A percentile compares a stretch with the other conserved stretches of the same genome.
phyloP scores from a whole-genome alignment of 2,329 filamentous ascomycete species.

The Epichloe scottii region DNA sequence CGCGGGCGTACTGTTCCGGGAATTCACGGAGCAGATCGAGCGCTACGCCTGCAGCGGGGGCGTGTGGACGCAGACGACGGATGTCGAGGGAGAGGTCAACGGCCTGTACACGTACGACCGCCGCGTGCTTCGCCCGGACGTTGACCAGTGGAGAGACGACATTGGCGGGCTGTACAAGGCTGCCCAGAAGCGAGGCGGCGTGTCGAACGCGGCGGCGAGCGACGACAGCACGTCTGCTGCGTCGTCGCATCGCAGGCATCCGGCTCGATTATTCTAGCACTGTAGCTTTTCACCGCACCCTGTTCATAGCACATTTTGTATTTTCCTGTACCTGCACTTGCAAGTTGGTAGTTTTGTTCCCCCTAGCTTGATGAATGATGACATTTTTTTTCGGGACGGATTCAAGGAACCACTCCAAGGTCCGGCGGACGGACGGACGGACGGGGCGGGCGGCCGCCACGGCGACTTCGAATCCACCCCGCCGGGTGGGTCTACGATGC shows the following conservation, averaged over 20 bases:
- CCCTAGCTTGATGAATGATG: no score
- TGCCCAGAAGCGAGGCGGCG: slow-evolving; percentile 20
- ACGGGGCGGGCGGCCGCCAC: no score
- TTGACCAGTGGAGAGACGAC: slow-evolving; percentile 45
- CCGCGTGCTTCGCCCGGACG: slow-evolving; percentile 42
- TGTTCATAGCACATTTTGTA: no score
- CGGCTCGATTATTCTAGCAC: no score
- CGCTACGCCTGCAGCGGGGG: slow-evolving; percentile 52
- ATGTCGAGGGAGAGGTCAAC: slow-evolving; percentile 65
- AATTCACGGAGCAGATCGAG: slow-evolving; percentile 49
- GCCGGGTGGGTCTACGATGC: no score
- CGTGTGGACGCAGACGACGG: slow-evolving; percentile 62
- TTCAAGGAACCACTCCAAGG: background rate
- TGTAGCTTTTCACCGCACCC: no score
- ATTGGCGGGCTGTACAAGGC: slow-evolving; percentile 48
- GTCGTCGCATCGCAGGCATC: background rate
- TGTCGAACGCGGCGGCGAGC: no score
- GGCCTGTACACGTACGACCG: slow-evolving; percentile 59
- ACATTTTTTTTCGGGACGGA: background rate
- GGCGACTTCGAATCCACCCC: no score
- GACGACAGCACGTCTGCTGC: background rate
- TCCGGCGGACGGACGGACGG: background rate
- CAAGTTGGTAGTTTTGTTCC: no score
- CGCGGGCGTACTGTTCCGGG: slow-evolving; percentile 43
- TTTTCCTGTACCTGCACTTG: no score